Conservation (phyloP, 2,329 filamentous ascomycete genomes). For the Venturia pyrina region DNA sequence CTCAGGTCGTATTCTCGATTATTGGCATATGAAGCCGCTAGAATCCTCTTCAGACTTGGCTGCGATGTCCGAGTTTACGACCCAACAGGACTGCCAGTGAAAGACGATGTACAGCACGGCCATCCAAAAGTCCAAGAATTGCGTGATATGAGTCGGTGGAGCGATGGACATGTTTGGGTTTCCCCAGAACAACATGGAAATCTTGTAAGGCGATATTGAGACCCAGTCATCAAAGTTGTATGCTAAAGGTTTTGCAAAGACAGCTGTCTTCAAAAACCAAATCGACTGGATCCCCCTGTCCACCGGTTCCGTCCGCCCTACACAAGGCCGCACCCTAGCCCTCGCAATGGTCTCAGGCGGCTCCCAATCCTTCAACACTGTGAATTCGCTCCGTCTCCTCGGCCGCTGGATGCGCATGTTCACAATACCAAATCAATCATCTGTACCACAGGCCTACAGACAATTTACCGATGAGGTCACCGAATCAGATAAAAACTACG, state of each 20-base stretch:
- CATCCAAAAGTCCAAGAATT: conserved; percentile 56
- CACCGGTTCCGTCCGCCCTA: conserved; percentile 52
- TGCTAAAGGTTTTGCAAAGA: conserved; percentile 26
- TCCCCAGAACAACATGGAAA: conserved; percentile 59
- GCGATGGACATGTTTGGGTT: conserved; percentile 57
- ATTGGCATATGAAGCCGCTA: conserved; percentile 47
- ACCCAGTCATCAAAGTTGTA: too few species aligned
- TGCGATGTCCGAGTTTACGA: conserved; percentile 57
- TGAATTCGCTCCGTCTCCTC: conserved; percentile 54
- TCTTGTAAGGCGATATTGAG: conserved; percentile 30
- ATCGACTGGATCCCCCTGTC: conserved; percentile 60
- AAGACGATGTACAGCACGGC: conserved; percentile 48
- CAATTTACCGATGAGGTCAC: conserved; percentile 45
- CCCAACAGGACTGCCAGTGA: conserved; percentile 49
- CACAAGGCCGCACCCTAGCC: conserved; percentile 54
- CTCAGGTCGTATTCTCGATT: conserved; percentile 50
- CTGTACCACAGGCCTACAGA: conserved; percentile 52
- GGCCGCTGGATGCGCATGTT: conserved; percentile 65
- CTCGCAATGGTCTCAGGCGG: conserved; percentile 55
- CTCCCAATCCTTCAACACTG: conserved; percentile 57
- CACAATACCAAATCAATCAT: conserved; percentile 55
- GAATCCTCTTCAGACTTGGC: conserved; percentile 54
- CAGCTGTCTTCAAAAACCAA: conserved; percentile 58
- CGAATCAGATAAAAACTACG: neutral
- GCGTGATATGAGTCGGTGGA: conserved; percentile 51